phyloP scores from a whole-genome alignment of 176 grass and related monocot genomes.

The Microstegium vimineum region DNA sequence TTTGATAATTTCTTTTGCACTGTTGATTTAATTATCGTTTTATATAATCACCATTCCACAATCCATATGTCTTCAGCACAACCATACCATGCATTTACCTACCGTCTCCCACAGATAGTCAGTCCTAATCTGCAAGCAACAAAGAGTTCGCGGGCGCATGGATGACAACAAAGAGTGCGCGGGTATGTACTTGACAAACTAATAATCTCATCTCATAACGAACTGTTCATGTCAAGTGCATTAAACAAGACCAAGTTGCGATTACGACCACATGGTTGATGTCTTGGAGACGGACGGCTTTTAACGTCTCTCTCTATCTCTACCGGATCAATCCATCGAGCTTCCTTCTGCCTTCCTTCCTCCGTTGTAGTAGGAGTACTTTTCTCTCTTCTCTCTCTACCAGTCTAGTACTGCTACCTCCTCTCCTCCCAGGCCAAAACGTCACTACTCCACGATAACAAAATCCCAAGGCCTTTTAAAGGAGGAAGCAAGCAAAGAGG shows the following conservation, averaged over 20 bases:
- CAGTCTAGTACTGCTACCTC: background rate
- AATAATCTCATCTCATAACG: constrained; percentile 18
- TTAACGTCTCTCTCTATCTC: constrained; percentile 21
- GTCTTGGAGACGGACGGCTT: constrained; percentile 27
- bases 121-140: background rate
- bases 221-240: background rate
- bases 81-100: background rate
- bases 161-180: background rate
- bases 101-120: background rate
- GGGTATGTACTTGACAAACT: constrained; percentile 6
- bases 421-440: background rate
- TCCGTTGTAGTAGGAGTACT: background rate
- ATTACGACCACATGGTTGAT: constrained; percentile 38
- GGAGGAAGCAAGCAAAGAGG: background rate
- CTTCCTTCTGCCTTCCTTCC: constrained; percentile 81
- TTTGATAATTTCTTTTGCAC: background rate
- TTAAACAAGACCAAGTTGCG: constrained; percentile 34
- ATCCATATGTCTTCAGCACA: background rate
- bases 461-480: constrained; percentile 29
- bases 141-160: constrained; percentile 6
- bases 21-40: background rate
- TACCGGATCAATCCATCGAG: background rate
- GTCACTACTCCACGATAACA: constrained; percentile 25
- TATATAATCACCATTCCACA: background rate
- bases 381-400: background rate